Base-by-base conservation (phyloP, 2,329 filamentous ascomycete species). In the Mollisiaceae sp. region DNA sequence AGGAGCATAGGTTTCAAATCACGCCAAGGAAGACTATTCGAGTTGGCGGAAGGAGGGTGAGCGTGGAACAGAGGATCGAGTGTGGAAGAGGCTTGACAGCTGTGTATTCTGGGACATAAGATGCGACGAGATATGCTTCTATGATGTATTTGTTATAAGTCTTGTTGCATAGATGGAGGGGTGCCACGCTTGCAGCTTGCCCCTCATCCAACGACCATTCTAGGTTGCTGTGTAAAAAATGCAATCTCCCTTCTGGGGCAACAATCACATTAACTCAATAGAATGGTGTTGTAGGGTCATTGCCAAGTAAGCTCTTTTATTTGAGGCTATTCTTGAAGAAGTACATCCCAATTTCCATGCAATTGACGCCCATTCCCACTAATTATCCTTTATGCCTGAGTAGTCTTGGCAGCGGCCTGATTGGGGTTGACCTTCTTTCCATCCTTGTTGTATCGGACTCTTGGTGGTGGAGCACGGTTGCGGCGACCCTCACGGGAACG, bases 371-470 rank as follows among this genome's bases (percentile, higher is more conserved):
- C 61, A 41, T 47, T 55, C 27, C 27, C 52, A 50, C 24, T 57
- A 58, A 65, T 56, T 63, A 65, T 50, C 60, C 59, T 59, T 71
- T 72, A 75, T 70, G 73, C 72, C 47, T 75, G 73, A 67, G 72
- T 72, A 60, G 71, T 73, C 74, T 77, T 77, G 62, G 75, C 74
- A 65, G 74, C 74, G 58, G 74, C 74, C 68, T 76, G 74, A 69
- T 76, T 76, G 50, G 74, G 74, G 82, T 90, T 91, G 81, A 99
- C 90, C 91, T 99, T 99, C 93, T 99, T 99, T 88, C 94, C 94
- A 81, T 99, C 95, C 91, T 98, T 97, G 92, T 99, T 99, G 93
- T 97, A 99, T 79, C 95, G 89, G 79, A 99, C 58, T 81, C 95
- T 90, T 80, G 95, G 95, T 76, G 95, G 95, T 78, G 95, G 96